Base-by-base conservation (phyloP, 2,329 filamentous ascomycete species). In the Arthrobotrys pseudoclavata region DNA sequence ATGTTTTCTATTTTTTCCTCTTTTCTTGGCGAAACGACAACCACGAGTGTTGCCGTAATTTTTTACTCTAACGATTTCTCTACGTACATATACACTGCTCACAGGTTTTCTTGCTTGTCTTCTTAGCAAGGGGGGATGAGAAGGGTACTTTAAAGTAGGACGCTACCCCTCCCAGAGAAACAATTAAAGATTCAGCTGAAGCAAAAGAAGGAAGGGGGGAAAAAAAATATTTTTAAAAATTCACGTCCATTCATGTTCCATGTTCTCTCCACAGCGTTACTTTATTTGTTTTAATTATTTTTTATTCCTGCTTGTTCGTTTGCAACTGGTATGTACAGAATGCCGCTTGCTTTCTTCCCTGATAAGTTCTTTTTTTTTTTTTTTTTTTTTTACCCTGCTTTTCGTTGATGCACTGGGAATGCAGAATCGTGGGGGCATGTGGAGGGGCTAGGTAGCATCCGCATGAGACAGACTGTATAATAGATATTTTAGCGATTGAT, bases 401-500 rank as follows among this genome's bases (percentile, higher is more conserved):
- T 66, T 60, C 40, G n/a, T 40, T 42, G 31, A 37, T 60, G 60
- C 60, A 42, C 62, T 50, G 13, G 64, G n/a, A 20, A 61, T 48
- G 50, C 60, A 66, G 57, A 52, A 66, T 45, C 57, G 55, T 66
- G 57, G 66, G 53, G 60, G 63, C 34, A 66, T 22, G 64, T 47
- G 57, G 66, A 60, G 66, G 57, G 18, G 24, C 34, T 47, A 31
- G 4, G 37, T 26, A 15, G 10, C 45, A 29, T 22, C 55, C 34
- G 37, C 40, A 29, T 24, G n/a, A 69, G 72, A 69, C 72, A 76
- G 72, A 76, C 52, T 76, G 72, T 76, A 76, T 34, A 60, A 76
- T 76, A 76, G 63, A 70, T 50, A 42, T 53, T 57, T 60, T 61
- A 50, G 40, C 29, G 15, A 48, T 37, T 26, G 45, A 68, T 55